phyloP scores from a whole-genome alignment of 1,139 yeast species.

The Insectozyma bohioensis region DNA sequence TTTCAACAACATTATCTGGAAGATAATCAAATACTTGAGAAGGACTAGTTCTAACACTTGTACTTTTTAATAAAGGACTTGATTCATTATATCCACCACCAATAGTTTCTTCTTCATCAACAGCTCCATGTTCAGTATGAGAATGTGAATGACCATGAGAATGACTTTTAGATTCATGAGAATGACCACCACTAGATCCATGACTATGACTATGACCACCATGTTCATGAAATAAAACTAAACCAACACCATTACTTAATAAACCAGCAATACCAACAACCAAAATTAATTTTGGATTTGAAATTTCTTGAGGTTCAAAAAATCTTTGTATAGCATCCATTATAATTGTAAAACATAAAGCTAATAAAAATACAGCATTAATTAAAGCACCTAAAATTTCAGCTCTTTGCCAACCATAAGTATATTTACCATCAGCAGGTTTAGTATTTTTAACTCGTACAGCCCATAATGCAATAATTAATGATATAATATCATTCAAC shows the following conservation, averaged over 20 bases:
- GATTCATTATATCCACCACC: conserved; percentile 15
- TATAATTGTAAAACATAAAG: conserved; percentile 87
- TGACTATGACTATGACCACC: conserved; percentile 74
- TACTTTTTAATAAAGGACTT: conserved; percentile 13
- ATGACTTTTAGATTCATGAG: conserved; percentile 10
- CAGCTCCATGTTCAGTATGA: conserved; percentile 7
- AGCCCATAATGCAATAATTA: conserved; percentile 94
- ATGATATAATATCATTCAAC: conserved; percentile 91
- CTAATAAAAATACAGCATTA: conserved; percentile 89
- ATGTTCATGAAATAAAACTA: conserved; percentile 87
- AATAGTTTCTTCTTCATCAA: conserved; percentile 12
- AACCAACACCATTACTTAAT: conserved; percentile 77
- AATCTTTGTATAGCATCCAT: conserved; percentile 92
- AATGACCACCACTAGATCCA: conserved; percentile 18
- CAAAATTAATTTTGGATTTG: conserved; percentile 77
- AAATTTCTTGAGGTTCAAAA: conserved; percentile 73
- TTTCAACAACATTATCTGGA: conserved; percentile 40
- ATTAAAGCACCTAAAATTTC: conserved; percentile 92
- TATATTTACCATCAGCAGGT: conserved; percentile 83
- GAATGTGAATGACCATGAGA: conserved; percentile 24
- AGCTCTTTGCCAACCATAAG: conserved; percentile 97
- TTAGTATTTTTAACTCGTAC: conserved; percentile 82
- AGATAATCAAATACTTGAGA: conserved; percentile 33
- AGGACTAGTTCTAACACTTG: conserved; percentile 19
- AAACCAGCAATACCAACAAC: conserved; percentile 84